Percentiles rank a stretch among this genome's conserved stretches.
phyloP scores from a whole-genome alignment of 257 asterid genomes.

The Przewalskia tangutica region DNA sequence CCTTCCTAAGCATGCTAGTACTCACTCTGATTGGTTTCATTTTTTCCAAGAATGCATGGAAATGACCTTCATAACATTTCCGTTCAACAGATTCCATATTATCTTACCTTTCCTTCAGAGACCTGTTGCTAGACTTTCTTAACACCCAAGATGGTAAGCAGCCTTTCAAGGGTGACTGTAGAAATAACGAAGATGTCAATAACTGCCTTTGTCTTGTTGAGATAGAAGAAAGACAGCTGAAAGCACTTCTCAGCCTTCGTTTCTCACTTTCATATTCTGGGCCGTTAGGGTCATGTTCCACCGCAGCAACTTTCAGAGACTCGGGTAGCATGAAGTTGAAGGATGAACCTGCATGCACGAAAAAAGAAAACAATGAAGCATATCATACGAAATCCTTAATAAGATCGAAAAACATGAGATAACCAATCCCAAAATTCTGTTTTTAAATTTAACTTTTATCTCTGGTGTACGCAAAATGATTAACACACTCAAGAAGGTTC shows the following conservation, averaged over 20 bases:
- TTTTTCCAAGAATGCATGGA: background rate
- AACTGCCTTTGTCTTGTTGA: conserved; percentile 72
- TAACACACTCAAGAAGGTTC: background rate
- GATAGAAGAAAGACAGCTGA: conserved; percentile 65
- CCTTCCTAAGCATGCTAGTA: background rate
- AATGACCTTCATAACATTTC: background rate
- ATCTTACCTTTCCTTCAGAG: conserved; percentile 47
- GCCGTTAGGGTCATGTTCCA: conserved; percentile 46
- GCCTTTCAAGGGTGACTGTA: conserved; percentile 70
- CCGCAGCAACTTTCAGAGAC: conserved; percentile 56
- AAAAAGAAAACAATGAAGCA: background rate
- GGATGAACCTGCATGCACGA: conserved; percentile 38
- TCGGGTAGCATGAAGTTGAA: conserved; percentile 74
- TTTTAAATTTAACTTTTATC: background rate
- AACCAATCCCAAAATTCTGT: too few species aligned
- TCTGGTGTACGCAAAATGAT: background rate
- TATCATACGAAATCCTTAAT: background rate
- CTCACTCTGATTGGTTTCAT: background rate
- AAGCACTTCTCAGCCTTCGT: conserved; percentile 56
- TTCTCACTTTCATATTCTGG: conserved; percentile 41
- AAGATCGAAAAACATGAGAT: background rate
- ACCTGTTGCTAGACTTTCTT: conserved; percentile 44
- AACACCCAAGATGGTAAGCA: conserved; percentile 61
- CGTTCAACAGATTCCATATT: background rate
- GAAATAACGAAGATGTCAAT: conserved; percentile 55